Conservation (phyloP, 805 yeast genomes). For the Wickerhamomyces queroliae region DNA sequence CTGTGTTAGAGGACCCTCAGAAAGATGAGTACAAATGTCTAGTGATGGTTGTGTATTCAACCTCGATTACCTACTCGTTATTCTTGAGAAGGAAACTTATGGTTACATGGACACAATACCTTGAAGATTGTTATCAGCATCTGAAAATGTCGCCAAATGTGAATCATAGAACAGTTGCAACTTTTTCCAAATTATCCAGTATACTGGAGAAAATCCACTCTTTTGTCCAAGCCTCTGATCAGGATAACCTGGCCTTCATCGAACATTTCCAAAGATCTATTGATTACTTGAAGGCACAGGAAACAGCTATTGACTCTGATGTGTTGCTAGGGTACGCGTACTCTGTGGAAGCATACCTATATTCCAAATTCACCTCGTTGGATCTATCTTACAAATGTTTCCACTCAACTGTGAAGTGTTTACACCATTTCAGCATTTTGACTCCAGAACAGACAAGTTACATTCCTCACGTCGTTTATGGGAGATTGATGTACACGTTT, state of each 20-base stretch:
- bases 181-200: constrained; percentile 53
- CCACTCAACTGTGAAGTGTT: constrained; percentile 14
- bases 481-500: constrained; percentile 23
- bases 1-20: constrained; percentile 31
- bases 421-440: constrained; percentile 11
- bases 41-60: constrained; percentile 52
- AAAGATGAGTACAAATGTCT: constrained; percentile 43
- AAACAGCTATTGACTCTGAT: constrained; percentile 6
- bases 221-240: constrained; percentile 10
- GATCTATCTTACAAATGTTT: constrained; percentile 16
- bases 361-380: constrained; percentile 13
- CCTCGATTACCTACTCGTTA: constrained; percentile 58
- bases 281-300: constrained; percentile 5
- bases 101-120: constrained; percentile 55
- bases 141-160: constrained; percentile 32
- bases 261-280: constrained; percentile 13
- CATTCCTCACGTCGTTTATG: constrained; percentile 19
- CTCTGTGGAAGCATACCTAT: constrained; percentile 21
- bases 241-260: constrained; percentile 13
- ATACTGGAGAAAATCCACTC: constrained; percentile 49
- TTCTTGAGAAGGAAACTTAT: constrained; percentile 59
- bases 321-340: constrained; percentile 14
- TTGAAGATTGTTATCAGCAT: constrained; percentile 52
- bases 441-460: constrained; percentile 10
- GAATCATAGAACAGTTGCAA: constrained; percentile 40